Conservation (phyloP, 192 early-diverging fungal genomes). For the Martensiomyces pterosporus region DNA sequence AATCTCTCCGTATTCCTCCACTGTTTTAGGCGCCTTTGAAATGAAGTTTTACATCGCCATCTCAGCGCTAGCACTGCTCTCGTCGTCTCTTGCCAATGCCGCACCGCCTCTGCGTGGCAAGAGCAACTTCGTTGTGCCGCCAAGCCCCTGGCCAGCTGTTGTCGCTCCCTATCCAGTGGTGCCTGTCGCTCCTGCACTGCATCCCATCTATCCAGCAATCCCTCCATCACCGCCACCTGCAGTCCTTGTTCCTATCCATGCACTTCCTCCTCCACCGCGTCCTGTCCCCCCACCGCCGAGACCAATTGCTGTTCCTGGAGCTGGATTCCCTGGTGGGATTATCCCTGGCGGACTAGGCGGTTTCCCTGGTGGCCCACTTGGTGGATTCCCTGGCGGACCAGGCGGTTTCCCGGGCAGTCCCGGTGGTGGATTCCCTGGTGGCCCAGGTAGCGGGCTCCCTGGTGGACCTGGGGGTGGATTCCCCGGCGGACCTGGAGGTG, state of each 20-base stretch:
- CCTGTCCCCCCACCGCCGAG: neutral
- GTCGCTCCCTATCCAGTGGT: conserved; percentile 29
- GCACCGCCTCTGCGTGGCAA: too few relatives aligned
- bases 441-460: conserved; percentile 11
- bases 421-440: conserved; percentile 3
- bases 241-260: too few relatives aligned
- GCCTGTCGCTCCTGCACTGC: too few relatives aligned
- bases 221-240: too few relatives aligned
- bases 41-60: conserved; percentile 45
- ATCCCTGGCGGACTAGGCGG: too few relatives aligned
- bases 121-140: too few relatives aligned
- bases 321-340: conserved; percentile 7
- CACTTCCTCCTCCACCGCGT: conserved; percentile 14
- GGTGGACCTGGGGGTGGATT: conserved; percentile 11
- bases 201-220: too few relatives aligned
- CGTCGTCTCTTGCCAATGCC: conserved; percentile 10
- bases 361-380: neutral
- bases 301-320: conserved; percentile 12
- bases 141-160: too few relatives aligned
- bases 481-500: conserved; percentile 6
- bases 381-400: conserved; percentile 6
- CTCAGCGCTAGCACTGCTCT: conserved; percentile 21
- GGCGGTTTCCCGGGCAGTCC: conserved; percentile 2
- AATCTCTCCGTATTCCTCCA: too few relatives aligned
- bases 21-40: neutral